phyloP scores from a whole-genome alignment of 2,329 filamentous ascomycete species.

The Ophiostoma sp. region DNA sequence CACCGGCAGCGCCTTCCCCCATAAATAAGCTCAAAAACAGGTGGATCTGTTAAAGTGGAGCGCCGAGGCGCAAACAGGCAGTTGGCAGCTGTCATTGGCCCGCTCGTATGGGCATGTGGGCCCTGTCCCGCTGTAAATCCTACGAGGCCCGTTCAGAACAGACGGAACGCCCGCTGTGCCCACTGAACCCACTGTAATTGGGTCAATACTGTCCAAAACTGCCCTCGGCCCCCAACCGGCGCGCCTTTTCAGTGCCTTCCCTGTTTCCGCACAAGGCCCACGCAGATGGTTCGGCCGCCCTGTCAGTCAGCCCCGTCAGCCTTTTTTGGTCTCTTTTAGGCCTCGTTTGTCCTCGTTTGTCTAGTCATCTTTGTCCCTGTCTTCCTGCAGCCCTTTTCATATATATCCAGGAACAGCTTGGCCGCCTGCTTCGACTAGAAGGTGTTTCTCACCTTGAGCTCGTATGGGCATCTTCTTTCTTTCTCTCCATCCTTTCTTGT shows the following conservation, averaged over 20 bases:
- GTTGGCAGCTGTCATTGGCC: not conserved
- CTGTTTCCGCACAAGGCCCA: not conserved
- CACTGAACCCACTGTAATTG: not conserved
- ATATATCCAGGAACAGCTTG: conserved; percentile 3
- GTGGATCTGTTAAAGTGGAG: not conserved
- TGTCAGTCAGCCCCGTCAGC: not conserved
- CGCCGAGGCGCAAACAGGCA: too few species aligned
- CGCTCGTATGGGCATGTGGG: conserved; percentile 23
- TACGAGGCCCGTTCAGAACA: not conserved
- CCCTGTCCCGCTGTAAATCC: not conserved
- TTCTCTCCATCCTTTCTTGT: not conserved
- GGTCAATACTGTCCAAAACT: not conserved
- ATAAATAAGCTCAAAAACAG: not conserved
- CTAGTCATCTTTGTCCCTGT: not conserved
- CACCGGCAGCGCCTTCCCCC: not conserved
- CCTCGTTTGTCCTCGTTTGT: not conserved
- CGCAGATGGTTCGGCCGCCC: not conserved
- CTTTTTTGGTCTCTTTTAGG: not conserved
- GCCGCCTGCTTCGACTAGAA: not conserved
- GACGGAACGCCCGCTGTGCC: not conserved
- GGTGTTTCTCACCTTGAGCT: not conserved
- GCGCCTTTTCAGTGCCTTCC: too few species aligned
- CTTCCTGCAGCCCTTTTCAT: not conserved
- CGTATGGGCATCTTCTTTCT: conserved; percentile 7
- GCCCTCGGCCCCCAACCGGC: not conserved